Percentiles rank a stretch among this genome's conserved stretches.
These are phyloP conservation scores for Alternaria triticimaculans DNA, from an alignment of 2,329 filamentous ascomycete genomes.

Conservation along the genomic window DNA sequence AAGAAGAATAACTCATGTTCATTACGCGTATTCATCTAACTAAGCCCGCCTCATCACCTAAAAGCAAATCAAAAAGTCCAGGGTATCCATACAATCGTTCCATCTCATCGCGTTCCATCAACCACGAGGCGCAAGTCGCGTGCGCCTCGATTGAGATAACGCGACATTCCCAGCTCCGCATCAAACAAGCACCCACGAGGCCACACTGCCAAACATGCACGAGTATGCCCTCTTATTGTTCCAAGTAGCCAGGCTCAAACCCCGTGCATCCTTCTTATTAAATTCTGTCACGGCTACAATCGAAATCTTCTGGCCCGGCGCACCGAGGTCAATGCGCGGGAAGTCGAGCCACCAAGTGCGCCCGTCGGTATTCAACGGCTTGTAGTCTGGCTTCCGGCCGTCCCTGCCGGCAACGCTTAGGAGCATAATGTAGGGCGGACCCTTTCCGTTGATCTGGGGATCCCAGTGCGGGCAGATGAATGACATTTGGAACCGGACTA, in stretches of 20 bases:
- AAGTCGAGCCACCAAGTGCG: conserved; percentile 85
- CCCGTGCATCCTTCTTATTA: conserved; percentile 58
- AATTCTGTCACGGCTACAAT: conserved; percentile 67
- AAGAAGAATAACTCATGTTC: background rate
- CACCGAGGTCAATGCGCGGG: conserved; percentile 55
- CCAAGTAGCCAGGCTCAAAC: conserved; percentile 53
- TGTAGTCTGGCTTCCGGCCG: conserved; percentile 69
- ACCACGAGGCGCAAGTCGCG: background rate
- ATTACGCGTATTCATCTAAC: background rate
- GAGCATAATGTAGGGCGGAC: conserved; percentile 72
- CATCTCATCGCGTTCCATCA: background rate
- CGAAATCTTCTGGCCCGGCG: conserved; percentile 64
- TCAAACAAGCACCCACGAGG: conserved; percentile 62
- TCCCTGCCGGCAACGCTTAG: conserved; percentile 68
- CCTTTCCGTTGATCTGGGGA: conserved; percentile 69
- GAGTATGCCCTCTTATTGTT: conserved; percentile 46
- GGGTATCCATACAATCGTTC: conserved; percentile 17
- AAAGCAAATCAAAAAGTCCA: conserved; percentile 3
- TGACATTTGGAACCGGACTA: conserved; percentile 79
- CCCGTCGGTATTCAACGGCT: conserved; percentile 76
- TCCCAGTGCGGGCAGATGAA: conserved; percentile 85
- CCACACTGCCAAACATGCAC: conserved; percentile 57
- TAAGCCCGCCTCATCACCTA: background rate
- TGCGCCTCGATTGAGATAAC: background rate
- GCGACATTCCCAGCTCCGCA: background rate